A percentile compares a stretch with the other conserved stretches of the same genome.
phyloP scores from a whole-genome alignment of 2,329 filamentous ascomycete species.

The Phialocephala subalpina region DNA sequence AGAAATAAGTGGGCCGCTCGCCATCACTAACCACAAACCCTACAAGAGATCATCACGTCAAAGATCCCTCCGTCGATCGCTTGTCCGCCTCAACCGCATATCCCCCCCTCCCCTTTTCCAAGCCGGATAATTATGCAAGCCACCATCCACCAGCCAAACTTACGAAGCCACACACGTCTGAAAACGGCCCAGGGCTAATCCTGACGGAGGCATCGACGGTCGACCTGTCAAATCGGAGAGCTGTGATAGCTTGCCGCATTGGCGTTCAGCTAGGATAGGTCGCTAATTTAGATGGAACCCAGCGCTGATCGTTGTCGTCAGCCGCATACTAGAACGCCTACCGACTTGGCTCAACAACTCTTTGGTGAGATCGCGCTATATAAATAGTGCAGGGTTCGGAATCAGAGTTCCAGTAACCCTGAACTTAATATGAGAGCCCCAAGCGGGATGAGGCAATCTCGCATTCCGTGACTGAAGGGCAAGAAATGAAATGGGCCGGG shows the following conservation, averaged over 20 bases:
- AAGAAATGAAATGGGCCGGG: neutral
- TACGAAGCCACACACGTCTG: neutral
- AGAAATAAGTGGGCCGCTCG: neutral
- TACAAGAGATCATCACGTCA: neutral
- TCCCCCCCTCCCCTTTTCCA: neutral
- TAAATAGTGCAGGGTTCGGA: neutral
- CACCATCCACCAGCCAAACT: neutral
- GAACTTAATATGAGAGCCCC: neutral
- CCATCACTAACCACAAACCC: neutral
- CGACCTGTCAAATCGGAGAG: conserved; percentile 12
- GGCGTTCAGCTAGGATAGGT: neutral
- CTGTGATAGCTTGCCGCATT: neutral
- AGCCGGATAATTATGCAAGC: conserved; percentile 10
- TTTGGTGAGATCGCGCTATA: neutral
- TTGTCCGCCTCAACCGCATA: neutral
- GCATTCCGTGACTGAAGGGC: neutral
- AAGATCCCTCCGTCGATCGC: neutral
- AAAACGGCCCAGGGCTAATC: neutral
- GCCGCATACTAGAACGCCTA: neutral
- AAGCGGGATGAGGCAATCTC: conserved; percentile 3
- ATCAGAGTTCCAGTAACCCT: neutral
- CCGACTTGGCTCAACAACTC: neutral
- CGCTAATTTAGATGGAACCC: neutral
- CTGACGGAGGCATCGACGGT: neutral
- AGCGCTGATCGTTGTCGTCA: neutral